phyloP scores from a whole-genome alignment of 2,329 filamentous ascomycete species.

The Westerdykella sp. region DNA sequence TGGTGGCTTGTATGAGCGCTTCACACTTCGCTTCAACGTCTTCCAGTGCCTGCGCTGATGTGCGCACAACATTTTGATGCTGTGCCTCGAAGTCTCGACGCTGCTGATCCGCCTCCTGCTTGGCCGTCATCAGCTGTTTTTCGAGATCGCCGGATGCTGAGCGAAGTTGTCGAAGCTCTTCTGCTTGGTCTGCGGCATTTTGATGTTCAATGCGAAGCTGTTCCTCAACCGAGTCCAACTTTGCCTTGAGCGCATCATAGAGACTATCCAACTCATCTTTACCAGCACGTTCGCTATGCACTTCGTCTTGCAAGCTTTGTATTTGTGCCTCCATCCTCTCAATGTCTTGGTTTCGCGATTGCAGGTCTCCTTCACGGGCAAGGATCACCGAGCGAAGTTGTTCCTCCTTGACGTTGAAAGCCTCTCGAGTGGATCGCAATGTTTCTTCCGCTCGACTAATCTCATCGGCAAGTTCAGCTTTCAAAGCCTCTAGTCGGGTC shows the following conservation, averaged over 20 bases:
- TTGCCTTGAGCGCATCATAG: conserved; percentile 31
- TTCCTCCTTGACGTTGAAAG: conserved; percentile 34
- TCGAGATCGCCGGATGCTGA: conserved; percentile 13
- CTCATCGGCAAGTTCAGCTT: conserved; percentile 36
- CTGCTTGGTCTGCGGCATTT: conserved; percentile 7
- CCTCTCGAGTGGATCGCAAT: conserved; percentile 16
- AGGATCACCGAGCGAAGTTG: conserved; percentile 19
- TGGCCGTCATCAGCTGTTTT: conserved; percentile 12
- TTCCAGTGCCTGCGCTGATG: conserved; percentile 14
- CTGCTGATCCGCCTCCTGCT: conserved; percentile 14
- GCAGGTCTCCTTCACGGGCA: conserved; percentile 13
- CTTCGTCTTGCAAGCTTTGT: conserved; percentile 3
- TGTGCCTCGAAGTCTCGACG: conserved; percentile 13
- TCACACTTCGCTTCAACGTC: conserved; percentile 15
- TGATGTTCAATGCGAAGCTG: conserved; percentile 18
- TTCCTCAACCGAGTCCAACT: conserved; percentile 15
- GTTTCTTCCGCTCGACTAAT: conserved; percentile 28
- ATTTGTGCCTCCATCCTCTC: conserved; percentile 9
- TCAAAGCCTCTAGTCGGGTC: conserved; percentile 26
- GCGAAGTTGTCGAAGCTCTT: conserved; percentile 19
- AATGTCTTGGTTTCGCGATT: conserved; percentile 4
- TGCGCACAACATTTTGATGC: conserved; percentile 15
- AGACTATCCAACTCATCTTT: conserved; percentile 7
- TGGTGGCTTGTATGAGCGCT: conserved; percentile 11
- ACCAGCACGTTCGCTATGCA: conserved; percentile 9